phyloP scores from a whole-genome alignment of 257 asterid species.

The Nemophila menziesii region DNA sequence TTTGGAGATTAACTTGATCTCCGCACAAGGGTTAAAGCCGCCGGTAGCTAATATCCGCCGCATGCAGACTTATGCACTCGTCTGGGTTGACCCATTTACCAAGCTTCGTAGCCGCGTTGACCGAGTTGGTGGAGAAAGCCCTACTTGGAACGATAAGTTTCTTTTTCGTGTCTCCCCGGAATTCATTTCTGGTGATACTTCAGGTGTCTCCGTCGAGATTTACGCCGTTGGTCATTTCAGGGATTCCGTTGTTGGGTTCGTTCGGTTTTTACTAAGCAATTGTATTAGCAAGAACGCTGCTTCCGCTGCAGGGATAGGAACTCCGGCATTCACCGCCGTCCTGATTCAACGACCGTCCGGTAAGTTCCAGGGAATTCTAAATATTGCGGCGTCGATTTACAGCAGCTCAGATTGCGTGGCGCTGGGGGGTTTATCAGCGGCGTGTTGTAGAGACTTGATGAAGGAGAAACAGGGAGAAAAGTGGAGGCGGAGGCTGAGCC shows the following conservation, averaged over 20 bases:
- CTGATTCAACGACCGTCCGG: constrained; percentile 87
- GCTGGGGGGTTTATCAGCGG: constrained; percentile 42
- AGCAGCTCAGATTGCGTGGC: constrained; percentile 32
- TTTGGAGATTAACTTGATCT: constrained; percentile 78
- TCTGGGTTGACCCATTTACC: constrained; percentile 53
- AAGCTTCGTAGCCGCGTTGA: constrained; percentile 74
- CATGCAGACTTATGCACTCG: constrained; percentile 59
- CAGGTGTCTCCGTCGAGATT: constrained; percentile 72
- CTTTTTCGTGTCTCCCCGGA: constrained; percentile 62
- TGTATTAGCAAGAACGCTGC: constrained; percentile 17
- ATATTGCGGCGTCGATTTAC: constrained; percentile 57
- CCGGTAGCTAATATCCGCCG: constrained; percentile 50
- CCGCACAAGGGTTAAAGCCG: constrained; percentile 78
- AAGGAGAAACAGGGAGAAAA: constrained; percentile 29
- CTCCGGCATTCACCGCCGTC: constrained; percentile 65
- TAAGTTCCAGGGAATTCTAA: constrained; percentile 67
- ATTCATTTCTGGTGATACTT: constrained; percentile 60
- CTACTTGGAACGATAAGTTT: constrained; percentile 91
- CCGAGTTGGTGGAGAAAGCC: constrained; percentile 57
- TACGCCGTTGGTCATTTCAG: constrained; percentile 60
- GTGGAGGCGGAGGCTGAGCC: constrained; percentile 43
- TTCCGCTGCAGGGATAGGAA: constrained; percentile 12
- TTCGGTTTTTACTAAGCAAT: constrained; percentile 60
- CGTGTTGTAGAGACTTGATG: constrained; percentile 54
- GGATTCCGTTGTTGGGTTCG: constrained; percentile 59